Base-by-base conservation (phyloP, 163 green algal genomes). In the Prototheca wickerhamii region DNA sequence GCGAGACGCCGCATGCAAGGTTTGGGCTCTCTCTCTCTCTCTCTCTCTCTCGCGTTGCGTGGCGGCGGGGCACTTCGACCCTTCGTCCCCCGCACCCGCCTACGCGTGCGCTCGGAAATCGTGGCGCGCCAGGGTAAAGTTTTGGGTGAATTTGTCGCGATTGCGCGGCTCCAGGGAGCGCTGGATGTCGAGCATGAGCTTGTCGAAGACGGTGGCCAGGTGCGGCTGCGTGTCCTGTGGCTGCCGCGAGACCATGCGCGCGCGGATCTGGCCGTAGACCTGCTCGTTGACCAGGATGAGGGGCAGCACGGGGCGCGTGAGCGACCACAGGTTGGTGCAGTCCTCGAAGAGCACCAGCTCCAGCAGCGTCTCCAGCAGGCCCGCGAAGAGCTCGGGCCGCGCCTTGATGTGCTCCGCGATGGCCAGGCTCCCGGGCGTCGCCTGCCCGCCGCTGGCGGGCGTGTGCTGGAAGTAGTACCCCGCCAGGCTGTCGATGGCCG, bases 311-410 rank as follows among this genome's bases (percentile, higher is more conserved):
- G 93, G 93, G 32, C 93, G 75, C 55, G 72, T 89, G 10, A 99
- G 81, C 58, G 79, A 92, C 93, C 93, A 98, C 82, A 97, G 88
- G 75, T 98, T 98, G 71, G 80, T 80, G 78, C 87, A 95, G 73
- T 99, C 93, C 79, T 98, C 91, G 75, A 99, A 99, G 46, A 99
- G 73, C 21, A 96, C 87, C n/a, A 98, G 87, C 73, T 99, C 91
- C 76, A 98, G 96, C 64, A 99, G 79, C 1, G 85, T 87, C 29
- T 79, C 82, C 37, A 91, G 77, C 8, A 89, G 37, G 17, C 59
- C 31, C 4, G 74, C 74, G 52, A 87, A 77, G 29, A 86, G 57
- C 42, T 71, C 64, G 55, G 86, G 66, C 46, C 63, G 69, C 59
- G 64, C 35, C 26, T 60, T 52, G 46, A 96, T 25, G 59, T 95